Evolutionary conservation across 352 stramenopile genomes (phyloP), one percentile per base, ranked within the genome.

Genomic region (Phytopythium sindhum): DNA sequence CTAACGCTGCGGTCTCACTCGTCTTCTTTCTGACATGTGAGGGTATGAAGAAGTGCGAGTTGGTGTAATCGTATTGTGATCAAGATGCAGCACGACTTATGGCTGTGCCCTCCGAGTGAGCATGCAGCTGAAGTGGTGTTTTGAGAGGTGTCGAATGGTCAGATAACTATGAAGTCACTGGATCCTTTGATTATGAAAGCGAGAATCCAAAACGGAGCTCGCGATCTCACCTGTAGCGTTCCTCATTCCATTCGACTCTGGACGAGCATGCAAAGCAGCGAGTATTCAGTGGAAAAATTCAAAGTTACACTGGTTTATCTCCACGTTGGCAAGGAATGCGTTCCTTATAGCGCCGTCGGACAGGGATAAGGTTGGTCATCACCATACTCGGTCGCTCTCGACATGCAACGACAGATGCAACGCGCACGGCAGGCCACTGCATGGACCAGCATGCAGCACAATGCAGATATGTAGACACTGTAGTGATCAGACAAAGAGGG

Each of bases 301-400:
- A 84, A 90, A 94, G 86, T 94, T 94, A 94, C 86, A 81, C 86
- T 92, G 80, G 78, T 80, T 88, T 92, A 75, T 94, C 86, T 86
- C 77, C 86, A 90, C 76, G 67, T 74, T 80, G 75, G 72, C 72
- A 69, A 74, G 73, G 80, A 90, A 93, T 88, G 85, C 82, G 85
- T 89, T 90, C 85, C 77, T 78, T 59, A 51, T 41, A 26, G 26
- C 28, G 56, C 75, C 72, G 83, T 94, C 86, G 78, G 86, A 94
- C 86, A 92, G 83, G 85, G 86, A 94, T 94, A 94, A 94, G 80
- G 81, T 73, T 78, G 69, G 67, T 91, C 86, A 91, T 94, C 86
- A 92, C 63, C 47, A 88, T 91, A 91, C 67, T 72, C 68, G 24
- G 24, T 24, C 64, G 26, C 65, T 73, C 69, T 53, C 14, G 59